Evolutionary conservation across 2,329 filamentous ascomycete species (phyloP).

Genomic region (Raffaelea ambrosiae): DNA sequence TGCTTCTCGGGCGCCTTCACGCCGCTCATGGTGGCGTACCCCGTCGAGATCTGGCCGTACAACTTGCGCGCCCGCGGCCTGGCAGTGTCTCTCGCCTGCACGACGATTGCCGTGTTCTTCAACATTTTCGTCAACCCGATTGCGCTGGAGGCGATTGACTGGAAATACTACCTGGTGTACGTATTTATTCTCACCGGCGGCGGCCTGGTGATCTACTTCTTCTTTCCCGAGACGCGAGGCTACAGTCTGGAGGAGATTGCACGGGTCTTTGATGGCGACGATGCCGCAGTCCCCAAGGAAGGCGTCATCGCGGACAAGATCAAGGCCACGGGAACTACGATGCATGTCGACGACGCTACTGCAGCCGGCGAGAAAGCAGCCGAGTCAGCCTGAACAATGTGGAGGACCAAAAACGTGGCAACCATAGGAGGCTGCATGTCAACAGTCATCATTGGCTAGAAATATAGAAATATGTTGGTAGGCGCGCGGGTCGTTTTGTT

Average conservation of each 20-base stretch:
- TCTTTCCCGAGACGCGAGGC: constrained; percentile 11
- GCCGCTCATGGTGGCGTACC: constrained; percentile 2
- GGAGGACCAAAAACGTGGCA: too few species aligned
- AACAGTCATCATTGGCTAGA: too few species aligned
- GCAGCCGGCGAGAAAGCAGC: too few species aligned
- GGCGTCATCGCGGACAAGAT: too few species aligned
- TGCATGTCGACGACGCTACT: too few species aligned
- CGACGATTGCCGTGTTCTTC: constrained; percentile 3
- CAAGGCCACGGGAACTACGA: too few species aligned
- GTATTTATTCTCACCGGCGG: constrained; percentile 4
- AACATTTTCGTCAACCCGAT: constrained; percentile 8
- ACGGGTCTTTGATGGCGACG: constrained; percentile 3
- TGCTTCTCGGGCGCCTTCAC: not conserved
- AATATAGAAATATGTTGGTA: too few species aligned
- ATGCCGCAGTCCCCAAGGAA: too few species aligned
- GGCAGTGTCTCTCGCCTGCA: too few species aligned
- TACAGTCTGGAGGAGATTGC: constrained; percentile 15
- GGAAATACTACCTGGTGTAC: constrained; percentile 10
- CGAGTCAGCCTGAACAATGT: too few species aligned
- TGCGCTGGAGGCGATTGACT: constrained; percentile 4
- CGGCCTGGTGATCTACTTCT: constrained; percentile 1
- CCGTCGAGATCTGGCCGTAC: constrained; percentile 4
- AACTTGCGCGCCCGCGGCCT: constrained; percentile 1
- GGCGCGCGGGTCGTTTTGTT: too few species aligned
- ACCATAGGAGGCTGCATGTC: too few species aligned